A percentile compares a stretch with the other conserved stretches of the same genome.
Evolutionary conservation across 2,329 filamentous ascomycete species (phyloP).

Genomic region (Colletotrichum truncatum): DNA sequence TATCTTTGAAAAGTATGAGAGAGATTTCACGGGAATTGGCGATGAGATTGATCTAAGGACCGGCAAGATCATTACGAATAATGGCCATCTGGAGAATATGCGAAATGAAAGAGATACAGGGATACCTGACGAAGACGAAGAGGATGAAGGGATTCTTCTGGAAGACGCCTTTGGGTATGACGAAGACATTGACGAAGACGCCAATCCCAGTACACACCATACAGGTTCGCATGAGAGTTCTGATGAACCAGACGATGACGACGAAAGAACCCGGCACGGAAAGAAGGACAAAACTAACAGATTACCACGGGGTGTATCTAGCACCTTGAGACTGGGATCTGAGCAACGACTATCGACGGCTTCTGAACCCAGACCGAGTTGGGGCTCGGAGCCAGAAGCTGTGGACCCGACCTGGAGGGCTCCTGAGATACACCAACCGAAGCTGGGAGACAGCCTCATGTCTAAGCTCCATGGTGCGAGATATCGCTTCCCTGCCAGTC

Average conservation of each 20-base stretch:
- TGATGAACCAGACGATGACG: conserved; percentile 35
- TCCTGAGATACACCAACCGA: conserved; percentile 43
- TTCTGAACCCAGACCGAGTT: no score
- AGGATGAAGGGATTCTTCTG: conserved; percentile 45
- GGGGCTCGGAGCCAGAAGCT: conserved; percentile 29
- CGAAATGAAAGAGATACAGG: conserved; percentile 64
- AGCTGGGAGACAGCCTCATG: conserved; percentile 29
- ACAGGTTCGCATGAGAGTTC: neutral
- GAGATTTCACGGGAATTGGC: conserved; percentile 82
- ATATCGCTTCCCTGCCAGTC: conserved; percentile 21
- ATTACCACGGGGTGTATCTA: neutral
- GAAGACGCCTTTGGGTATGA: conserved; percentile 37
- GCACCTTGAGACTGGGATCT: neutral
- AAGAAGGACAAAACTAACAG: neutral
- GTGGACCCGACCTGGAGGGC: conserved; percentile 49
- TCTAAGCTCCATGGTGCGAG: conserved; percentile 7
- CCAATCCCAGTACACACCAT: no score
- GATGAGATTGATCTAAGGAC: conserved; percentile 91
- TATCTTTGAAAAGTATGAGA: conserved; percentile 89
- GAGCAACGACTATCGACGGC: conserved; percentile 32
- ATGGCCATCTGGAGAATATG: conserved; percentile 79
- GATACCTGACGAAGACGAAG: conserved; percentile 42
- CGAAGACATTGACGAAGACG: conserved; percentile 36
- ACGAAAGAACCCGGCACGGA: conserved; percentile 36
- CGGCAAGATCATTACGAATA: conserved; percentile 86